A percentile compares a stretch with the other conserved stretches of the same genome.
Conservation (phyloP, 2,329 filamentous ascomycete species). For the Triangularia setosa region DNA sequence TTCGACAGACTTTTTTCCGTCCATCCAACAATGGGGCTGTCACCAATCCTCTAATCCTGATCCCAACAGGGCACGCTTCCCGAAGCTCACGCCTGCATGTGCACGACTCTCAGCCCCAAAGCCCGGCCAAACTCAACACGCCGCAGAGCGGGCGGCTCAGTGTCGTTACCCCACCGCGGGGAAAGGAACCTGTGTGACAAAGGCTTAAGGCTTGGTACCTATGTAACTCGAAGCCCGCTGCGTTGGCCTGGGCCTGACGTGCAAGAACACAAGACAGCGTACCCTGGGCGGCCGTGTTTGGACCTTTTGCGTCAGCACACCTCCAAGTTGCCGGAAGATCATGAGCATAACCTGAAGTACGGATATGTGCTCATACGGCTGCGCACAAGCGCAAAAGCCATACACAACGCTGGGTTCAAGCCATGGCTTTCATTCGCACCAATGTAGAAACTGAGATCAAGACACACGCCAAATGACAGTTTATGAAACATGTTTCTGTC, state of each 20-base stretch:
- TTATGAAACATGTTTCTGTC: background rate
- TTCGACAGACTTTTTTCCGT: background rate
- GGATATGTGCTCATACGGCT: too few relatives aligned
- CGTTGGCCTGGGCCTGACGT: background rate
- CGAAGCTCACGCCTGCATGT: background rate
- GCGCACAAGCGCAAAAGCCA: too few relatives aligned
- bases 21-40: background rate
- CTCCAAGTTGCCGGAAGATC: background rate
- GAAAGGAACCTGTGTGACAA: background rate
- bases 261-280: background rate
- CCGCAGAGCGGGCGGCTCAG: background rate
- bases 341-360: background rate
- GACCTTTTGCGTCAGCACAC: background rate
- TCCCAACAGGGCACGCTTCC: background rate
- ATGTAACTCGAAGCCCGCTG: background rate
- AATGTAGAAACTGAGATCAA: background rate
- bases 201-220: background rate
- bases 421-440: background rate
- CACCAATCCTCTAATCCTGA: background rate
- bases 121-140: background rate
- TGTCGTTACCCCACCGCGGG: background rate
- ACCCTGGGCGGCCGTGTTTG: background rate
- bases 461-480: background rate
- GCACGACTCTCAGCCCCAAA: background rate
- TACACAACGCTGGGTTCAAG: too few relatives aligned